phyloP scores from a whole-genome alignment of 441 rosid genomes.

The Mallotus japonicus region DNA sequence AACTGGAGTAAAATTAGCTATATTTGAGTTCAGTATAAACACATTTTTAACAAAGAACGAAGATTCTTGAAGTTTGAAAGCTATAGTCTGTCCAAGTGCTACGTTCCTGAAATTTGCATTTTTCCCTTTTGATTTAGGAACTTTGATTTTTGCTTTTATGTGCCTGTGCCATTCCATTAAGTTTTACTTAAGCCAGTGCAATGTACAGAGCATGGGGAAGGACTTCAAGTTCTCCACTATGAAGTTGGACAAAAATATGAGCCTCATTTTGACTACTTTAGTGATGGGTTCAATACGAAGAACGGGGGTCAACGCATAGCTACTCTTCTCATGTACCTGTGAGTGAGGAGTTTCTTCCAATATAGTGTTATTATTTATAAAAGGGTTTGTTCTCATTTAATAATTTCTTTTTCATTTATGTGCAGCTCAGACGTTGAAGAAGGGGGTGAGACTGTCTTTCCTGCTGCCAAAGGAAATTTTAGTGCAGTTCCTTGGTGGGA shows the following conservation, averaged over 20 bases:
- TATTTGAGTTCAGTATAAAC: not conserved
- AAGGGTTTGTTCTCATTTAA: not conserved
- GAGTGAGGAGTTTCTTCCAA: conserved; percentile 29
- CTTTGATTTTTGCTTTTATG: not conserved
- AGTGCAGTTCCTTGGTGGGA: conserved; percentile 87
- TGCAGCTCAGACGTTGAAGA: conserved; percentile 96
- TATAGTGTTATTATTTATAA: not conserved
- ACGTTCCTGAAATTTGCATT: conserved; percentile 4
- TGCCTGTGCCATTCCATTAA: not conserved
- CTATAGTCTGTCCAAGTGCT: not conserved
- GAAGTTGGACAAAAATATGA: conserved; percentile 89
- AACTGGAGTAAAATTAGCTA: not conserved
- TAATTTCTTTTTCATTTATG: conserved; percentile 4
- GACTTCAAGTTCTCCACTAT: conserved; percentile 88
- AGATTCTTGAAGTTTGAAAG: not conserved
- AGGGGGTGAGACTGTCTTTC: conserved; percentile 97
- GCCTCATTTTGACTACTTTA: conserved; percentile 88
- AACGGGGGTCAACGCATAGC: conserved; percentile 97
- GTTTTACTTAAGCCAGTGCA: conserved; percentile 1
- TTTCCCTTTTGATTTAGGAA: not conserved
- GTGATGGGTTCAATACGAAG: conserved; percentile 71
- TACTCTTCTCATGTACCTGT: conserved; percentile 96
- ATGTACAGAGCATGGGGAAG: conserved; percentile 84
- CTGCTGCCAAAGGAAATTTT: conserved; percentile 64
- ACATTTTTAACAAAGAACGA: not conserved